Evolutionary conservation across 2,329 filamentous ascomycete genomes (phyloP).

Genomic region (Scedosporium boydii): DNA sequence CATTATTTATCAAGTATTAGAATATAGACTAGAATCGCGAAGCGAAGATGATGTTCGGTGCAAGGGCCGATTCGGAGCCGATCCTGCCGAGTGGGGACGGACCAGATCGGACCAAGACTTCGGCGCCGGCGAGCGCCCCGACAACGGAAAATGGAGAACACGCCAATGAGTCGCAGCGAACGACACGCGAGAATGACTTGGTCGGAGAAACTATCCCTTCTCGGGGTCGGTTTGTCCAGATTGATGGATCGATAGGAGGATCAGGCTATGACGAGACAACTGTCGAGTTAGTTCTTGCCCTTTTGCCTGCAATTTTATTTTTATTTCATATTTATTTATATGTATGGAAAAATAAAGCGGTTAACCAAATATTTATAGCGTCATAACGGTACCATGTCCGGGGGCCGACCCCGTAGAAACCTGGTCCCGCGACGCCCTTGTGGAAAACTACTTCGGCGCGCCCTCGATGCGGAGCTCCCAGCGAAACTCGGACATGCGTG

Average conservation of each 20-base stretch:
- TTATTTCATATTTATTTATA: not conserved
- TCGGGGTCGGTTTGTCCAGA: constrained; percentile 23
- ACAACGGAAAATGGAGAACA: not conserved
- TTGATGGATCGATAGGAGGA: constrained; percentile 32
- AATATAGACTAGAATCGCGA: not conserved
- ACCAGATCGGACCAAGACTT: not conserved
- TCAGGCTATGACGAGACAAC: constrained; percentile 40
- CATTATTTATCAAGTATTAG: not conserved
- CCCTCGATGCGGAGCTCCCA: constrained; percentile 29
- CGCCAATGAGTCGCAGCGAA: not conserved
- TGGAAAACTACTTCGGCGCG: constrained; percentile 34
- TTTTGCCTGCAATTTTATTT: not conserved
- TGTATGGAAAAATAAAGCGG: too few relatives aligned
- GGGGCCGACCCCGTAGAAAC: constrained; percentile 42
- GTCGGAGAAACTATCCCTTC: constrained; percentile 13
- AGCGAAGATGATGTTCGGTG: not conserved
- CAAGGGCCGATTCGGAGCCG: not conserved
- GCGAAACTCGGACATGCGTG: constrained; percentile 8
- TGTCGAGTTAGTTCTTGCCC: constrained; percentile 28
- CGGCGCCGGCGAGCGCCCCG: not conserved
- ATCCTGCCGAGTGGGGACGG: not conserved
- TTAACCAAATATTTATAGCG: constrained; percentile 7
- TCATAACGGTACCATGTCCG: constrained; percentile 44
- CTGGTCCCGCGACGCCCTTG: constrained; percentile 41
- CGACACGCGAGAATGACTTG: constrained; percentile 18